Percentiles rank a stretch among this genome's conserved stretches.
Evolutionary conservation across 2,329 filamentous ascomycete genomes (phyloP).

Genomic region (Colletotrichum gloeosporioides): DNA sequence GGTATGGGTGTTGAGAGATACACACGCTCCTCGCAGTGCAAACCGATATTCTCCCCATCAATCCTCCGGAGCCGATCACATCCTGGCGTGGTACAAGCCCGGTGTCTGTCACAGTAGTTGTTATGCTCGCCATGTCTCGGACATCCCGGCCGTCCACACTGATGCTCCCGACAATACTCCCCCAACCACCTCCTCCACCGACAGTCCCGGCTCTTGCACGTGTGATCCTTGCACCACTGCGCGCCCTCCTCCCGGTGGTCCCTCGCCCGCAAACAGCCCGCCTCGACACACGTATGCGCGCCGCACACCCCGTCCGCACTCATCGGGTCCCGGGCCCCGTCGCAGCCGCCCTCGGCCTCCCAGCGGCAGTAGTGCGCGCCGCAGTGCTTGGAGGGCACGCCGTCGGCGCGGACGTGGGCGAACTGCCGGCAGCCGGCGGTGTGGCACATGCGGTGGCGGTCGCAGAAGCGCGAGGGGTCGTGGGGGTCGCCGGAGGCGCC

Average conservation of each 20-base stretch:
- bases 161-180: constrained; percentile 29
- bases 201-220: constrained; percentile 28
- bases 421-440: constrained; percentile 26
- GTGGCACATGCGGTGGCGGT: constrained; percentile 32
- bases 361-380: constrained; percentile 33
- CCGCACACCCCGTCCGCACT: constrained; percentile 24
- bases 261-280: constrained; percentile 26
- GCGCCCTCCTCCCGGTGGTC: background rate
- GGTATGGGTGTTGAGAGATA: background rate
- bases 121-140: constrained; percentile 22
- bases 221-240: constrained; percentile 28
- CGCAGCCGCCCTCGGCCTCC: constrained; percentile 27
- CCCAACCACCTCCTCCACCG: constrained; percentile 23
- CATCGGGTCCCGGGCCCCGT: constrained; percentile 22
- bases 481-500: constrained; percentile 17
- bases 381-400: constrained; percentile 29
- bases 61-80: constrained; percentile 7
- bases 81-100: constrained; percentile 10
- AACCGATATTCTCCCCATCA: constrained; percentile 18
- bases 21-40: constrained; percentile 29
- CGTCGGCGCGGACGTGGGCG: constrained; percentile 30
- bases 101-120: constrained; percentile 28
- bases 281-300: constrained; percentile 25
- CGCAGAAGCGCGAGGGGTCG: constrained; percentile 29
- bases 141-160: constrained; percentile 31